Base-by-base conservation (phyloP, 192 early-diverging fungal genomes). In the Diversispora epigaea region DNA sequence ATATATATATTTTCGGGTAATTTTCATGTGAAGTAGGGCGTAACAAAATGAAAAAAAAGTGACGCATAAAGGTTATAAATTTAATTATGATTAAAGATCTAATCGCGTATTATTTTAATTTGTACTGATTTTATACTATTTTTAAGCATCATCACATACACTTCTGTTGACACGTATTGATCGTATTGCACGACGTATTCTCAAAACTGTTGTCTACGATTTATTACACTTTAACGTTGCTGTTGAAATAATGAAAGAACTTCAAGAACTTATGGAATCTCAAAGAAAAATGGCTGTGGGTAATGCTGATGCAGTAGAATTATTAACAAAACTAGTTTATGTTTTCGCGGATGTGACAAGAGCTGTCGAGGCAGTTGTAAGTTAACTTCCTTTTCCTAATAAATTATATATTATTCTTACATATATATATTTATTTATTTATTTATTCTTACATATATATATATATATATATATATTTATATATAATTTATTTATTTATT, bases 331-430 rank as follows among this genome's bases (percentile, higher is more conserved):
- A 66, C 70, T 90, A 17, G 79, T 87, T 10, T 90, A 86, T 72
- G 80, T 83, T 1, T 88, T 90, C 79, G 78, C 87, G 6, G 86
- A 87, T 19, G 88, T 90, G 12, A 84, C 86, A 21, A 80, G 89
- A 46, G 61, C 90, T 6, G 86, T 88, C 45, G 89, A 90, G 56
- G 80, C 85, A 21, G 76, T 90, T 81, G 88, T 89, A 79, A 77
- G 78, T 66, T 50, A 41, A 14, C 39, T 11, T 5, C 14, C 32
- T n/a, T n/a, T n/a, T n/a, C n/a, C n/a, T n/a, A n/a, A n/a, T n/a
- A 17, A 40, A 7, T 73, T 46, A 17, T 52, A n/a, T n/a, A 1
- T 17, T 39, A 40, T 17, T 70, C 5, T 56, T 9, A 0, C 14
- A 70, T 56, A 55, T 10, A 41, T 56, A 55, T 25, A 41, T 66